Evolutionary conservation across 441 rosid species (phyloP), one percentile per base, ranked within the genome.

Genomic region (Biscutella laevigata): DNA sequence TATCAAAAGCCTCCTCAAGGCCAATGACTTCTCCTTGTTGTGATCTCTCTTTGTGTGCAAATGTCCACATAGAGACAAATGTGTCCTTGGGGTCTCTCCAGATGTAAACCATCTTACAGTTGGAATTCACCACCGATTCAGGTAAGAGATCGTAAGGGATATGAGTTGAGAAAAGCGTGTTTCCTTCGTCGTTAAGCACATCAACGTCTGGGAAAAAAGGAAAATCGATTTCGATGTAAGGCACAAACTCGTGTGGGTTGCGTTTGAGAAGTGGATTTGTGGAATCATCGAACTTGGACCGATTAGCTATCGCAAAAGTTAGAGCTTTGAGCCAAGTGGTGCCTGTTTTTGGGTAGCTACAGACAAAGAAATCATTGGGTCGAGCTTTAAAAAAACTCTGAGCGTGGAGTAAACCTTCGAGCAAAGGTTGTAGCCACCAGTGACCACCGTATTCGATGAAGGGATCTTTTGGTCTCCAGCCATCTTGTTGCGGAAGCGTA

Each of bases 301-400:
- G 59, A 8, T 69, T 68, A 0, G 39, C 40, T 20, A 74, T 65
- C 4, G 72, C 58, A 9, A 69, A 68, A 5, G 71, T 53, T 5
- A 74, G 22, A 26, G 80, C 80, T 22, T 77, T 74, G 6, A 77
- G 74, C 83, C 83, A 74, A 27, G 74, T 74, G 6, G 73, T 74
- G 4, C 80, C 83, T 1, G 72, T 40, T 64, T 75, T 75, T 0
- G 76, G 57, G 50, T 39, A 26, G 56, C 71, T 68, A 14, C 66
- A 64, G 10, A 75, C 57, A 66, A 73, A 32, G 57, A 70, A 48
- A 28, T 68, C 71, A 4, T 6, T 37, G 20, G 73, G 65, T 25
- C 64, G 57, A 0, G 74, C 68, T 33, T 62, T 57, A 55, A 62
- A 66, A 44, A 40, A 40, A 2, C 8, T 43, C 35, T 53, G 71